These are phyloP conservation scores for Saccharomyces hybrid DNA, from an alignment of 1,139 yeast species.

Conservation along the genomic window DNA sequence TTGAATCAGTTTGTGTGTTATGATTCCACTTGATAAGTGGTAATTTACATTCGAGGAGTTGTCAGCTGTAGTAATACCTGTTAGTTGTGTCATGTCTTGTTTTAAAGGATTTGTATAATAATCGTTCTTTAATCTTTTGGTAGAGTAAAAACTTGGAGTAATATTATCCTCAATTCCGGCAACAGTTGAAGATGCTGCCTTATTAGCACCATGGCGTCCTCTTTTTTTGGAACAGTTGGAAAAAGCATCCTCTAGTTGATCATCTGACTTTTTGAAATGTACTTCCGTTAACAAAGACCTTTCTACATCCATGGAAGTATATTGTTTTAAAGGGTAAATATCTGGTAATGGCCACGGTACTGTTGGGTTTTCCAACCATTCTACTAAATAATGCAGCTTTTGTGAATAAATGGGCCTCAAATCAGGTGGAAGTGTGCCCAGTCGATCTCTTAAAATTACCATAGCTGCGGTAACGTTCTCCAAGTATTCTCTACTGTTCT, in stretches of 20 bases:
- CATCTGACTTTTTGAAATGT: slow-evolving; percentile 40
- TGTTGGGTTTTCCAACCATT: slow-evolving; percentile 46
- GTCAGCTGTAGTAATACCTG: slow-evolving; percentile 47
- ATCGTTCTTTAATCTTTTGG: slow-evolving; percentile 60
- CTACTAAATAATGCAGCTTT: slow-evolving; percentile 52
- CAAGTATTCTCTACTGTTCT: slow-evolving; percentile 40
- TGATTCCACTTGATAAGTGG: slow-evolving; percentile 32
- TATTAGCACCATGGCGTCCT: slow-evolving; percentile 13
- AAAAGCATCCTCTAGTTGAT: slow-evolving; percentile 26
- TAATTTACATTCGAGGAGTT: slow-evolving; percentile 27
- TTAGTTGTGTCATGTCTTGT: slow-evolving; percentile 46
- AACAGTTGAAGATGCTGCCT: slow-evolving; percentile 36
- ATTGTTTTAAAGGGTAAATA: slow-evolving; percentile 54
- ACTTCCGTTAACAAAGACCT: slow-evolving; percentile 73
- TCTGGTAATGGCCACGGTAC: slow-evolving; percentile 76
- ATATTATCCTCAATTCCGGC: slow-evolving; percentile 9
- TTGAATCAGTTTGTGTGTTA: slow-evolving; percentile 46
- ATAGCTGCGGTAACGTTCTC: slow-evolving; percentile 72
- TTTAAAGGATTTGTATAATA: slow-evolving; percentile 61
- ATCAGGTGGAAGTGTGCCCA: slow-evolving; percentile 80
- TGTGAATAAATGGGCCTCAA: slow-evolving; percentile 68
- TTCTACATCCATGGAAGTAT: slow-evolving; percentile 68
- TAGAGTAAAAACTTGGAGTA: slow-evolving; percentile 43
- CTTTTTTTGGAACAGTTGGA: slow-evolving; percentile 20
- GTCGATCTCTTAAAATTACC: slow-evolving; percentile 73